These are phyloP conservation scores for Candida khao-thaluensis DNA, from an alignment of 805 yeast species.

Conservation along the genomic window DNA sequence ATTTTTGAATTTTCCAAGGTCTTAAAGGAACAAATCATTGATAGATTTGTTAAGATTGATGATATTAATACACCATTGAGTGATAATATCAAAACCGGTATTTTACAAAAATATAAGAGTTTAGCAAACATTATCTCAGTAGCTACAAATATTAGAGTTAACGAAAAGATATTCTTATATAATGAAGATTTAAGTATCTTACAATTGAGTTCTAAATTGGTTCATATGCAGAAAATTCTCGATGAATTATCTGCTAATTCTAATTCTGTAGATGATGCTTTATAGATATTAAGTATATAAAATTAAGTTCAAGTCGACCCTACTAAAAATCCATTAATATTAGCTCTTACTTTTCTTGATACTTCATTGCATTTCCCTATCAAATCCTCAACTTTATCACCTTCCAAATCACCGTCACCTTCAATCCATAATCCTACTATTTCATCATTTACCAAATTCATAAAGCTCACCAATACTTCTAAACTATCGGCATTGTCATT, in stretches of 20 bases:
- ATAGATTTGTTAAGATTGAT: slow-evolving; percentile 26
- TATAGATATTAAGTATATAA: not conserved
- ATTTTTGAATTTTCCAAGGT: slow-evolving; percentile 29
- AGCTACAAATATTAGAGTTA: slow-evolving; percentile 38
- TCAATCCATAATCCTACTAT: slow-evolving; percentile 59
- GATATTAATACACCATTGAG: slow-evolving; percentile 28
- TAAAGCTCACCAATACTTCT: slow-evolving; percentile 49
- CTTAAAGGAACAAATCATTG: slow-evolving; percentile 33
- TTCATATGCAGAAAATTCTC: slow-evolving; percentile 34
- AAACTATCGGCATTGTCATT: slow-evolving; percentile 19
- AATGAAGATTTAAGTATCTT: slow-evolving; percentile 27
- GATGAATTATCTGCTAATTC: slow-evolving; percentile 31
- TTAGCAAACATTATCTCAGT: slow-evolving; percentile 29
- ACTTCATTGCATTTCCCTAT: slow-evolving; percentile 46
- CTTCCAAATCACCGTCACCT: slow-evolving; percentile 20
- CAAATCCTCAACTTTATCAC: slow-evolving; percentile 27
- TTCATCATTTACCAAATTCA: slow-evolving; percentile 54
- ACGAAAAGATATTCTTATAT: slow-evolving; percentile 36
- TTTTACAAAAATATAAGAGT: slow-evolving; percentile 28
- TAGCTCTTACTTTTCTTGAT: slow-evolving; percentile 42
- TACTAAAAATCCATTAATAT: slow-evolving; percentile 22
- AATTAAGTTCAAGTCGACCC: not conserved
- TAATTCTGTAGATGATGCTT: slow-evolving; percentile 11
- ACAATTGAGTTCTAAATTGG: slow-evolving; percentile 31
- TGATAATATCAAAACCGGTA: slow-evolving; percentile 25